phyloP scores from a whole-genome alignment of 371 early-diverging fungal species.

The Mortierella sp. region DNA sequence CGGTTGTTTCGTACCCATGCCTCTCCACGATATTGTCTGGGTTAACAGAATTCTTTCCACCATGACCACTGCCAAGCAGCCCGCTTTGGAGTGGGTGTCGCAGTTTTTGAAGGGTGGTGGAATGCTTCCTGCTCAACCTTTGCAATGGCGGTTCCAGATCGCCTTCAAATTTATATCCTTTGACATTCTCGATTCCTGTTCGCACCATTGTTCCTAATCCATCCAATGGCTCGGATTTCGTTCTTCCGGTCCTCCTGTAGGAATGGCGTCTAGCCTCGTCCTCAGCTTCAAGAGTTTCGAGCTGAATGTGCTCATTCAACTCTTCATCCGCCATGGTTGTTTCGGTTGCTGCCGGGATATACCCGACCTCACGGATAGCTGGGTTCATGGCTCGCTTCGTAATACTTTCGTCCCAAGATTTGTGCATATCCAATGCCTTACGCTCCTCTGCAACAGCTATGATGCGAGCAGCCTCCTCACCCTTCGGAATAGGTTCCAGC shows the following conservation, averaged over 20 bases:
- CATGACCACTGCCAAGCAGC: background rate
- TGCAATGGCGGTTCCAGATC: constrained; percentile 7
- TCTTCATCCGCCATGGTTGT: constrained; percentile 12
- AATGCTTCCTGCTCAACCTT: no score
- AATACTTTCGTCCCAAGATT: constrained; percentile 49
- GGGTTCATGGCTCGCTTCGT: constrained; percentile 45
- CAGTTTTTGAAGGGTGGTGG: no score
- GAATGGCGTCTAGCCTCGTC: constrained; percentile 3
- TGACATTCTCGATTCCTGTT: background rate
- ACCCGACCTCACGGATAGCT: constrained; percentile 42
- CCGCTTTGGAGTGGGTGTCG: no score
- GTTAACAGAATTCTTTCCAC: no score
- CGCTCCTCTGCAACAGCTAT: constrained; percentile 27
- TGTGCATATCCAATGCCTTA: constrained; percentile 13
- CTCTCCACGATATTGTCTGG: no score
- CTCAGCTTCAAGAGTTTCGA: constrained; percentile 14
- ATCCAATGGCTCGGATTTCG: constrained; percentile 19
- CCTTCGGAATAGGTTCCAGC: constrained; percentile 39
- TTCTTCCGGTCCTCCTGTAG: constrained; percentile 12
- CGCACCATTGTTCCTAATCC: constrained; percentile 15
- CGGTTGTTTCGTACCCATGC: no score
- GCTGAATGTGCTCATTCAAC: background rate
- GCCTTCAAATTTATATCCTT: constrained; percentile 22
- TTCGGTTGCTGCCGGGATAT: constrained; percentile 34
- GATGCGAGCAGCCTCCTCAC: constrained; percentile 31